Percentiles rank a stretch among this genome's conserved stretches.
phyloP scores from a whole-genome alignment of 257 asterid species.

The Jaltomata sinuosa region DNA sequence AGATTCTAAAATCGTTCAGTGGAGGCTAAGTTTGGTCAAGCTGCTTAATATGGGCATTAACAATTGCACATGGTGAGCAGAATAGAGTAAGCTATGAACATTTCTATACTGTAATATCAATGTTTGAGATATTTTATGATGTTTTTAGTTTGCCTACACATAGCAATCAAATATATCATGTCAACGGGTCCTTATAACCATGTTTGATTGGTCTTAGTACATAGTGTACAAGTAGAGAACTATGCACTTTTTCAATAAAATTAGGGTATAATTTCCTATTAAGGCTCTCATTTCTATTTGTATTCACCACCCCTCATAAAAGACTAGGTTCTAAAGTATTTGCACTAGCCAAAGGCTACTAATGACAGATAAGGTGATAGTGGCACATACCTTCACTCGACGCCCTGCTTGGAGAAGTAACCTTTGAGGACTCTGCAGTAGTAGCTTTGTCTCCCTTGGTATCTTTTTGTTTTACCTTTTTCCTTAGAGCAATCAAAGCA shows the following conservation, averaged over 20 bases:
- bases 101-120: not conserved
- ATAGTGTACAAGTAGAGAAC: not conserved
- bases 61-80: not conserved
- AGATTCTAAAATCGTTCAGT: not conserved
- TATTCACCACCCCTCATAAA: not conserved
- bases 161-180: not conserved
- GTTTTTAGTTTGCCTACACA: not conserved
- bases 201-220: not conserved
- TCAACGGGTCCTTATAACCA: not conserved
- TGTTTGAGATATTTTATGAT: not conserved
- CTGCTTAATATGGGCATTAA: not conserved
- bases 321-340: not conserved
- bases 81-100: not conserved
- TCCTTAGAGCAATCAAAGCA: constrained; percentile 35
- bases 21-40: not conserved
- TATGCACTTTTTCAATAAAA: not conserved
- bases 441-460: not conserved
- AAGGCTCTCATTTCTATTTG: not conserved
- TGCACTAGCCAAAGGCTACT: not conserved
- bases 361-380: not conserved
- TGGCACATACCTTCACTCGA: not conserved
- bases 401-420: not conserved
- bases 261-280: not conserved
- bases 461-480: constrained; percentile 28
- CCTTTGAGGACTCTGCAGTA: constrained; percentile 4